Evolutionary conservation across 805 yeast genomes (phyloP), one percentile per base, ranked within the genome.

Genomic region (Nakazawaea pomicola): DNA sequence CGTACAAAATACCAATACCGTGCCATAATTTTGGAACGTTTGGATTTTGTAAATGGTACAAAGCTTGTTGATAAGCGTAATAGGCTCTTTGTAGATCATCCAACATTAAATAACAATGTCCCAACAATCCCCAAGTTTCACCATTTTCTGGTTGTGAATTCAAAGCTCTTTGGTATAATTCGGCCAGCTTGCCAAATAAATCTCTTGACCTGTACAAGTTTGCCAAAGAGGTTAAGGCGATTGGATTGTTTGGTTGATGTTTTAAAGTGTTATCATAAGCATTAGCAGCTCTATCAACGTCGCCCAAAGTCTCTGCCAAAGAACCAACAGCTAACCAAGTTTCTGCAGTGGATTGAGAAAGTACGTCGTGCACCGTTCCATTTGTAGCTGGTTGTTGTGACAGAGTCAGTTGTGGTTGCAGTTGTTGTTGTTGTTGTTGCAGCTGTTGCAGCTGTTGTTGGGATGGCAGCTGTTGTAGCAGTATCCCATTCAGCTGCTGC

Each of bases 11-110:
- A 27, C 99, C 99, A 49, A 93, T 91, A 0, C 99, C 99, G 62
- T 93, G 97, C 99, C 99, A 93, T 51, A 93, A 74, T 58, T 89
- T 89, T 43, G 98, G 98, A 41, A 90, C 97, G 51, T 88, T 87
- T 35, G 96, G 95, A 56, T 93, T 91, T 48, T 85, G 87, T 57
- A 90, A 66, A 59, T 88, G 93, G 61, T 86, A 84, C 36, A 93
- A 68, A 3, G 98, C 98, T 57, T 95, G 90, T 66, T 93, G 99
- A 65, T 93, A 93, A 3, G 98, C 95, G 33, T 90, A 83, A 60
- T 93, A 93, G 6, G 97, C 97, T 53, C 95, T 78, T 60, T 87
- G 96, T 46, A 93, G 72, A 55, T 93, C 99, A 61, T 93, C 99
- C 59, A 90, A 68, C 96, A 93, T 93, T 52, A 93, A 68, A 58